Evolutionary conservation across 495 filamentous ascomycete genomes (phyloP).

Genomic region (Parmelia sp.): DNA sequence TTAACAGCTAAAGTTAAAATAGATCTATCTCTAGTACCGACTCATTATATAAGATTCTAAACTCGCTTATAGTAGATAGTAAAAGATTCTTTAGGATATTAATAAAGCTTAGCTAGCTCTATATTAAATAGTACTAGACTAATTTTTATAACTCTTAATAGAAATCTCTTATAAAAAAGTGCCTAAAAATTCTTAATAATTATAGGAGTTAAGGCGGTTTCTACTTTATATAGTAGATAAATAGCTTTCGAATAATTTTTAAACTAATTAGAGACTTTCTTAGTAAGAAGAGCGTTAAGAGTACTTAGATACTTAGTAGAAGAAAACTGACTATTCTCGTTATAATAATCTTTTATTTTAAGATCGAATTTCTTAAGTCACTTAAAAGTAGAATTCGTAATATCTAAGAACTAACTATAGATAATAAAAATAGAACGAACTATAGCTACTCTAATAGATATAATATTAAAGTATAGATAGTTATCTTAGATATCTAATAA

Average conservation of each 20-base stretch:
- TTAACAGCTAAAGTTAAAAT: background rate
- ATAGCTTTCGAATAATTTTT: background rate
- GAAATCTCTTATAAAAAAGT: too few relatives aligned
- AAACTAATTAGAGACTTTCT: background rate
- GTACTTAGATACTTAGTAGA: background rate
- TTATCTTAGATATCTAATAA: too few relatives aligned
- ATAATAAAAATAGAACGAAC: too few relatives aligned
- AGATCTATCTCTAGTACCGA: background rate
- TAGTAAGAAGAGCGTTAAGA: background rate
- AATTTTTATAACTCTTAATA: too few relatives aligned
- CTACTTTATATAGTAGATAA: background rate
- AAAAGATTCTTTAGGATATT: too few relatives aligned
- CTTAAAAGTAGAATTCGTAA: too few relatives aligned
- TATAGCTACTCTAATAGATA: too few relatives aligned
- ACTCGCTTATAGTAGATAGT: background rate
- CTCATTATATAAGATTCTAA: background rate
- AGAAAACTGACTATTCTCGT: background rate
- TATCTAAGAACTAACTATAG: too few relatives aligned
- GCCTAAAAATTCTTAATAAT: background rate
- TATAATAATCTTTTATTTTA: background rate
- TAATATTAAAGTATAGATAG: too few relatives aligned
- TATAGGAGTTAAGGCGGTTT: background rate
- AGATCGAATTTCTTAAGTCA: background rate
- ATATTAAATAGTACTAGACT: too few relatives aligned
- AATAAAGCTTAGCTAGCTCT: too few relatives aligned